Base-by-base conservation (phyloP, 257 asterid genomes). In the Solanum paucissectum region DNA sequence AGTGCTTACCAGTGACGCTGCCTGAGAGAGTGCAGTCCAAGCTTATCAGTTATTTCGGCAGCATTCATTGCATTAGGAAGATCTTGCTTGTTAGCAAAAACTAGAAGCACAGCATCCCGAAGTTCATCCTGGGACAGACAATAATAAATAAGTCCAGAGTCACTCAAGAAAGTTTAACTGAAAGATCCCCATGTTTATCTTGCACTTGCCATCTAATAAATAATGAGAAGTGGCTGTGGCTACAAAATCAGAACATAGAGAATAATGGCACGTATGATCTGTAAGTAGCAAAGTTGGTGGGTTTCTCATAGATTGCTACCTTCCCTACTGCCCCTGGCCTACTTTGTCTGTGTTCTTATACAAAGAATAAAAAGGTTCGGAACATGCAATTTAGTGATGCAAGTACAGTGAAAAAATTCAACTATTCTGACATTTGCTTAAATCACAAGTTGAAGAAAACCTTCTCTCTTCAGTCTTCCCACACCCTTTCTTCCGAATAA, bases 41-140 rank as follows among this genome's bases (percentile, higher is more conserved):
- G 98, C 93, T 94, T 94, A 89, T 95, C 98, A 72, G 98, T 95
- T 64, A 95, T 95, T 91, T 95, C 98, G 88, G 98, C 97, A 92
- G 98, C 98, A 83, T 93, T 94, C 98, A 94, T 94, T 86, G 98
- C 98, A 91, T 94, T 95, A 16, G 98, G 98, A 77, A 95, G 98
- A 95, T 95, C 98, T 90, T 95, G 98, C 88, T 94, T 95, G 93
- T 94, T 95, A 40, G 98, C 98, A 90, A 94, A 94, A 46, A 95
- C 98, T 87, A 95, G 98, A 84, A 95, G 86, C 85, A 95, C 98
- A 12, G 98, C 97, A 91, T 95, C 98, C 62, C 98, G 92, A 86
- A 95, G 94, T 93, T 95, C 98, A 87, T 95, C 98, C 98, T 95
- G 92, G 71, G 91, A 27, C 84, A 88, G 76, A 46, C 16, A 84